Conservation (phyloP, 345 rosid genomes). For the Aquilaria yunnanensis region DNA sequence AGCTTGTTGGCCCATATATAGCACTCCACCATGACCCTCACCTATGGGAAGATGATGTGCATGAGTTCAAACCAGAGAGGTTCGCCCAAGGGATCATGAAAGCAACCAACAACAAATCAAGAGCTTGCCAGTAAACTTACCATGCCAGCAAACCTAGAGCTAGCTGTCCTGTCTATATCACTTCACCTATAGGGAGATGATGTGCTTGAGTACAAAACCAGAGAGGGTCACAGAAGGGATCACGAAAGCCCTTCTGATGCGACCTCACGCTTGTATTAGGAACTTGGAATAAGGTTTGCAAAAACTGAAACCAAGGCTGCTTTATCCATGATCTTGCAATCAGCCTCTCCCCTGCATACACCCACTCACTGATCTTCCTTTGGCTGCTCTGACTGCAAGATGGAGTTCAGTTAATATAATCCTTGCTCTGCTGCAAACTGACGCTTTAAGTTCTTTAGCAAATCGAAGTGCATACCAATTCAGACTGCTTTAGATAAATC, state of each 20-base stretch:
- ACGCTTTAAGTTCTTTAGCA: neutral
- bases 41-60: constrained; percentile 33
- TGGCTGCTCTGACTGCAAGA: neutral
- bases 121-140: constrained; percentile 9
- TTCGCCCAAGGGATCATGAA: constrained; percentile 33
- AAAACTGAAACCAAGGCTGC: constrained; percentile 22
- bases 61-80: constrained; percentile 36
- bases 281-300: constrained; percentile 26
- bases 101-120: constrained; percentile 30
- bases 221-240: constrained; percentile 36
- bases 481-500: no score
- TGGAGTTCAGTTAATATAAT: constrained; percentile 19
- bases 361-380: constrained; percentile 21
- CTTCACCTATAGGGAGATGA: constrained; percentile 34
- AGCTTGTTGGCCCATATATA: neutral
- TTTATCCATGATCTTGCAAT: constrained; percentile 15
- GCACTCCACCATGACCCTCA: constrained; percentile 28
- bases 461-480: neutral
- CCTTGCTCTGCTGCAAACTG: constrained; percentile 12
- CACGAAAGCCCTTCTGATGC: constrained; percentile 38
- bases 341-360: constrained; percentile 26
- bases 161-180: constrained; percentile 11
- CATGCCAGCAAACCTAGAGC: constrained; percentile 17
- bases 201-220: constrained; percentile 26
- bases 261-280: constrained; percentile 25